phyloP scores from a whole-genome alignment of 495 filamentous ascomycete species.

The Penicillium atrosanguineum region DNA sequence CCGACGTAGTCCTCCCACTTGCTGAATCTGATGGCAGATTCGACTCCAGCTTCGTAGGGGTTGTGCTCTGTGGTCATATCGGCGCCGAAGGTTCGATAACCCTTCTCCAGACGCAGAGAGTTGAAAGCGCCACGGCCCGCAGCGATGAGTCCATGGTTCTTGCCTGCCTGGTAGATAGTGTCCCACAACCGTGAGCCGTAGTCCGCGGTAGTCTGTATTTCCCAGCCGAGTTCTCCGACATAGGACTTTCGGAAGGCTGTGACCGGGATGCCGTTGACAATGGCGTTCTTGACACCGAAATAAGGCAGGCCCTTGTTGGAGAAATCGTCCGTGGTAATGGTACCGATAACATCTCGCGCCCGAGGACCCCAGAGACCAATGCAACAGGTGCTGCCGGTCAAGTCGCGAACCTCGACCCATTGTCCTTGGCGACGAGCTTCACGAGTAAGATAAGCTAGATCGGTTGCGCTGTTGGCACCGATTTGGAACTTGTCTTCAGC shows the following conservation, averaged over 20 bases:
- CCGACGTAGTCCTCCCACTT: slow-evolving; percentile 43
- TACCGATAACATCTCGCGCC: slow-evolving; percentile 34
- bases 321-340: slow-evolving; percentile 36
- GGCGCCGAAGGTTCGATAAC: slow-evolving; percentile 38
- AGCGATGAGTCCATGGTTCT: slow-evolving; percentile 44
- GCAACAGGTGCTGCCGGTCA: slow-evolving; percentile 50
- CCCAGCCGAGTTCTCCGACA: slow-evolving; percentile 51
- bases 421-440: slow-evolving; percentile 37
- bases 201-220: slow-evolving; percentile 48
- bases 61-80: slow-evolving; percentile 52
- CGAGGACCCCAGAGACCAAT: slow-evolving; percentile 53
- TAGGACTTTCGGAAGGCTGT: slow-evolving; percentile 43
- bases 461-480: slow-evolving; percentile 42
- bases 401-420: slow-evolving; percentile 44
- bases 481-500: slow-evolving; percentile 42
- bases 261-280: slow-evolving; percentile 40
- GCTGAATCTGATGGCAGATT: slow-evolving; percentile 26
- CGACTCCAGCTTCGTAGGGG: slow-evolving; percentile 47
- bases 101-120: slow-evolving; percentile 47
- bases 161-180: slow-evolving; percentile 41
- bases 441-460: slow-evolving; percentile 42
- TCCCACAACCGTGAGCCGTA: slow-evolving; percentile 48
- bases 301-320: slow-evolving; percentile 40
- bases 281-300: slow-evolving; percentile 33
- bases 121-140: slow-evolving; percentile 49